Evolutionary conservation across 2,329 filamentous ascomycete species (phyloP).

Genomic region (Penicillium sp.): DNA sequence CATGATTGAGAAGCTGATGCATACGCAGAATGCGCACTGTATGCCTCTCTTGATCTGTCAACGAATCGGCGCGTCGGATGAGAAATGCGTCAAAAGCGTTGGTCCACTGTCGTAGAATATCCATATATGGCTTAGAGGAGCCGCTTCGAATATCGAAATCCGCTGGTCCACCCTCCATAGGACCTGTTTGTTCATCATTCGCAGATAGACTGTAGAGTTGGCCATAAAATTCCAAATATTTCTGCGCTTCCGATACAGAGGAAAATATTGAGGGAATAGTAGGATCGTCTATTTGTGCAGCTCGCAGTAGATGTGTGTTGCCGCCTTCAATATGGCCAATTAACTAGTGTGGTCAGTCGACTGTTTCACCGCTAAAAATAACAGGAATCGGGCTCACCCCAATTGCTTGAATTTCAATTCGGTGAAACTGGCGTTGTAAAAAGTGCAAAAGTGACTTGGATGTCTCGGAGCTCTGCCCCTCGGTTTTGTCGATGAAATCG

Average conservation of each 20-base stretch:
- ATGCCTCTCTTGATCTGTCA: constrained; percentile 4
- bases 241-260: constrained; percentile 2
- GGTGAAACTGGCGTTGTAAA: constrained; percentile 1
- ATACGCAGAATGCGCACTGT: constrained; percentile 2
- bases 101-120: constrained; percentile 2
- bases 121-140: background rate
- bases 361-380: background rate
- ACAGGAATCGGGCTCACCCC: background rate
- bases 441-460: constrained; percentile 1
- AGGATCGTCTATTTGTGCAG: background rate
- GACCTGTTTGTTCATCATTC: background rate
- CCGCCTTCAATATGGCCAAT: background rate
- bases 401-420: constrained; percentile 1
- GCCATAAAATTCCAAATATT: background rate
- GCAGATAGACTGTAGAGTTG: constrained; percentile 5
- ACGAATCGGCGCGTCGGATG: background rate
- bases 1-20: constrained; percentile 4
- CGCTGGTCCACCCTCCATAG: background rate
- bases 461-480: background rate
- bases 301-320: background rate
- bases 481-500: background rate
- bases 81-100: constrained; percentile 6
- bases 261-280: background rate
- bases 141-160: background rate
- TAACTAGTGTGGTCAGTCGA: background rate